phyloP scores from a whole-genome alignment of 2,329 filamentous ascomycete genomes.

The Claviceps sp. region DNA sequence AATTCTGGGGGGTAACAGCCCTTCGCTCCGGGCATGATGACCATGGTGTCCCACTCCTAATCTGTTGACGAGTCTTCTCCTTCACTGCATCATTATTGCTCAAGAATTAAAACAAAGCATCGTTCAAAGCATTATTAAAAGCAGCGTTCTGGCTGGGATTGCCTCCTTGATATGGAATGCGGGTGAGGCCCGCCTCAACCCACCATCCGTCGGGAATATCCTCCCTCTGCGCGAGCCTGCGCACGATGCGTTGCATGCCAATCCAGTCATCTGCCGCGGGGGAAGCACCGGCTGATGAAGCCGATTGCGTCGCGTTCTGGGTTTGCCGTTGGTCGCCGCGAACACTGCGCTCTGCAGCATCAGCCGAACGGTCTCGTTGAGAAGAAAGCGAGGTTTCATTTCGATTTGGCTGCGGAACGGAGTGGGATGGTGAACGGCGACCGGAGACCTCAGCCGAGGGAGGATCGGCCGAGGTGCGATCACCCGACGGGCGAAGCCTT shows the following conservation, averaged over 20 bases:
- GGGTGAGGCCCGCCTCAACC: slow-evolving; percentile 54
- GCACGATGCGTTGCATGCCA: slow-evolving; percentile 60
- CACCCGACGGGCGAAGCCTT: not conserved
- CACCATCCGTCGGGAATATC: slow-evolving; percentile 78
- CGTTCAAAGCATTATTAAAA: not conserved
- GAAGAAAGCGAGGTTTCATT: not conserved
- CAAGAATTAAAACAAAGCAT: not conserved
- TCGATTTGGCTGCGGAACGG: not conserved
- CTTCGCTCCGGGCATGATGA: not conserved
- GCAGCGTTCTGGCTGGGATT: not conserved
- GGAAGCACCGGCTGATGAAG: slow-evolving; percentile 3
- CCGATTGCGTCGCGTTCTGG: not conserved
- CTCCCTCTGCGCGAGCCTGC: slow-evolving; percentile 53
- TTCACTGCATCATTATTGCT: not conserved
- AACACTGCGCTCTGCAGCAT: not conserved
- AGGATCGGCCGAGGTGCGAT: no score
- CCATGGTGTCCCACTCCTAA: not conserved
- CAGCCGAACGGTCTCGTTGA: not conserved
- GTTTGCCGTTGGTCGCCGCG: not conserved
- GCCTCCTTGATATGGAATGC: slow-evolving; percentile 31
- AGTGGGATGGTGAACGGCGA: not conserved
- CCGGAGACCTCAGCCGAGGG: not conserved
- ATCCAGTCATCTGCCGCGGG: slow-evolving; percentile 29
- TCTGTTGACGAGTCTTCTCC: not conserved
- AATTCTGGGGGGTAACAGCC: no score